Conservation (phyloP, 768 basidiomycete genomes). For the Naganishia randhawae region DNA sequence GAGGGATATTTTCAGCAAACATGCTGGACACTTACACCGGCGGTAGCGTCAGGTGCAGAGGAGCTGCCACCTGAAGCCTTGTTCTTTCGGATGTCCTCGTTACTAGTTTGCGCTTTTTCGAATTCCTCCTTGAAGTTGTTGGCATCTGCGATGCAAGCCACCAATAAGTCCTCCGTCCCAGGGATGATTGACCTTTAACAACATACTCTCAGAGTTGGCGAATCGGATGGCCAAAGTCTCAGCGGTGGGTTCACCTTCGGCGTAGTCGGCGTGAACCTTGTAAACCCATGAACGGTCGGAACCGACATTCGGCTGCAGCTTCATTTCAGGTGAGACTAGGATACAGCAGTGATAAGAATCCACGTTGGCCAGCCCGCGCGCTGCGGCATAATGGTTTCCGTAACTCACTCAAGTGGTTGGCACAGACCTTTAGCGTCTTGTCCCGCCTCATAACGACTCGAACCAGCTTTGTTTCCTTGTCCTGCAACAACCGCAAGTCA, state of each 20-base stretch:
- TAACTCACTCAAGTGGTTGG: constrained; percentile 82
- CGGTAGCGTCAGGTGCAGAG: constrained; percentile 18
- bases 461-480: constrained; percentile 85
- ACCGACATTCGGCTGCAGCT: constrained; percentile 92
- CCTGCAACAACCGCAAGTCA: constrained; percentile 83
- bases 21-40: background rate
- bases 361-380: no score
- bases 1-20: background rate
- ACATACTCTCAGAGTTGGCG: constrained; percentile 83
- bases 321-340: constrained; percentile 82
- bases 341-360: background rate
- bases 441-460: constrained; percentile 98
- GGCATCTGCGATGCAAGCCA: constrained; percentile 59
- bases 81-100: constrained; percentile 51
- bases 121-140: constrained; percentile 82
- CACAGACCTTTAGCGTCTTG: constrained; percentile 99
- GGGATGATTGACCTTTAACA: background rate
- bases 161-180: background rate
- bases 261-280: constrained; percentile 92
- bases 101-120: constrained; percentile 73
- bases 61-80: constrained; percentile 10
- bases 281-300: constrained; percentile 99
- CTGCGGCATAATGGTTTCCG: background rate
- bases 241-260: constrained; percentile 79
- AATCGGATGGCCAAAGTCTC: constrained; percentile 99